Evolutionary conservation across 139 green algal genomes (phyloP), one percentile per base, ranked within the genome.

Genomic region (Tetradesmus lagerheimii): DNA sequence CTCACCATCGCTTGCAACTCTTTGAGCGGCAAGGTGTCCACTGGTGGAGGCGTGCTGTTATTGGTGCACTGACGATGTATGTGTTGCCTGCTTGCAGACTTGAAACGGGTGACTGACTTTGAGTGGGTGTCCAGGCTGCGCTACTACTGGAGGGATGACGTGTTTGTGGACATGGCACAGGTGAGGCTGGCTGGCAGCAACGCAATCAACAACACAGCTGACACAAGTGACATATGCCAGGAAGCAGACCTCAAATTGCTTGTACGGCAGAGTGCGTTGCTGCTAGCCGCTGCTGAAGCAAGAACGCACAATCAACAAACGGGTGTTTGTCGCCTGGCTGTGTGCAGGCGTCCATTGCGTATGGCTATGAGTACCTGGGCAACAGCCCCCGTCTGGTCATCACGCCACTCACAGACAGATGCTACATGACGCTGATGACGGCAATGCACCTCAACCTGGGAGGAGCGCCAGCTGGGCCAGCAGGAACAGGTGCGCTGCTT

Each of bases 331-430:
- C 92, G 95, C 97, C 81, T 95, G 95, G 91, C 98, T 98, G 83
- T 85, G 98, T 98, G 83, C 88, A 97, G 88, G 96, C 96, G 38
- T 94, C 91, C 8, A 96, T 98, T 89, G 94, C 94, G 27, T 98
- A 97, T 91, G 91, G 94, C 37, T 97, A 98, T 92, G 96, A 98
- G 94, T 98, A 98, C 92, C 92, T 98, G 29, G 96, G 96, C 77
- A 98, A 98, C 89, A 95, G 95, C 88, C 76, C 94, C 8, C 94
- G 96, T 38, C 94, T 98, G 39, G 96, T 97, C 87, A 96, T 98
- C 93, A 98, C 96, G 23, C 96, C 96, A 0, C 93, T 97, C 20
- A 97, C 95, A 5, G 95, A 98, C 86, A 29, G 97, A 78, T 99
- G 97, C 87, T 97, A 98, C 91, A 97, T 98, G 91, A 98, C 96